Evolutionary conservation across 2,329 filamentous ascomycete genomes (phyloP), one percentile per base, ranked within the genome.

Genomic region (Ophiostoma pallidulum): DNA sequence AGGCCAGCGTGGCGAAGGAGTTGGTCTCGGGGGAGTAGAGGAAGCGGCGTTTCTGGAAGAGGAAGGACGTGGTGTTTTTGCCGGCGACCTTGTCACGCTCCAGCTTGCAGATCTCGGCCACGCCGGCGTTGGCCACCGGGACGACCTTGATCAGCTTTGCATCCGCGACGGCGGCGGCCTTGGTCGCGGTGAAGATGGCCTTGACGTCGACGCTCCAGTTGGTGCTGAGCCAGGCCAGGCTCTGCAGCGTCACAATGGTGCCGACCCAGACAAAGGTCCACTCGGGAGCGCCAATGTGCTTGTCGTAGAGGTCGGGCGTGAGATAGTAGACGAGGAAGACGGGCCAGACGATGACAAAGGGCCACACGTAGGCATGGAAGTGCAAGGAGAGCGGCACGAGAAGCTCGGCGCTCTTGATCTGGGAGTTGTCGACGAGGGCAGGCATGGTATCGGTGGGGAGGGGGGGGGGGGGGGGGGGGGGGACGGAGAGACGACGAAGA

Each of bases 21-120:
- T 83, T 78, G 54, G 72, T 77, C 36, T 80, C 76, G 42, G 79
- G 66, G 55, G 87, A 73, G 71, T 89, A 96, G 54, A 96, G 77
- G 64, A 98, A 98, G 32, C 91, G 86, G 58, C 92, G 86, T 73
- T 98, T 98, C 71, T 98, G 92, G 71, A 98, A 98, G 49, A 96
- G 72, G 68, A 98, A 98, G 9, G 89, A 96, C 12, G 83, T 67
- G 56, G 82, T 90, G 48, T 77, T 73, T 70, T 86, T 86, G 57
- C 81, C 86, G 53, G 78, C 85, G 53, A 77, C 72, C 80, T 83
- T 84, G 58, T 95, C 89, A 60, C 81, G 81, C 54, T 85, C 67
- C 53, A 98, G 72, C 53, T 77, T 71, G 72, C 88, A 95, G 54
- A 98, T 94, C 59, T 96, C 91, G 45, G 89, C 77, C 37, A 82